Base-by-base conservation (phyloP, 805 yeast genomes). In the Zygosaccharomyces rouxii region DNA sequence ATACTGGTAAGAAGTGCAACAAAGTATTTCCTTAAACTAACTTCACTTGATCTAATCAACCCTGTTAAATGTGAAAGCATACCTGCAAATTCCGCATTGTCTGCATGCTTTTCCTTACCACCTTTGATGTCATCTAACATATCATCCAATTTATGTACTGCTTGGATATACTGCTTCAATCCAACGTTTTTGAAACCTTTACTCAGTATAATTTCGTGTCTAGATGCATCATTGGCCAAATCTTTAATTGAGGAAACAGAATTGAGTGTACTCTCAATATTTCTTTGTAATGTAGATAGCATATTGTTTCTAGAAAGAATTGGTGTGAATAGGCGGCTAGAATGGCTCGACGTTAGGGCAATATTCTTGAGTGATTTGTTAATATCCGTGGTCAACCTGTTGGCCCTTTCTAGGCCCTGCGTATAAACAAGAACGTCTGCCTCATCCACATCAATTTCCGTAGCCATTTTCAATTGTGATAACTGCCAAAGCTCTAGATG, bases 341-440 rank as follows among this genome's bases (percentile, higher is more conserved):
- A 64, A 33, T 63, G 65, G 37, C 51, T 50, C 2, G 70, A 57
- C 1, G 67, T 63, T 4, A 42, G 42, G 1, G 62, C 59, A 46
- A 89, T 76, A 42, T 70, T 71, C 26, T 65, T 71, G 37, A 88
- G 71, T 2, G 88, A 80, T 23, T 68, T 67, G 9, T 79, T 71
- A 47, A 89, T 81, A 38, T 76, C 67, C 1, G 66, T 60, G 7
- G 89, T 77, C 35, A 88, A 67, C 16, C 71, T 73, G 35, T 77
- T 76, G 3, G 88, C 78, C 46, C 80, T 76, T 42, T 73, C 66
- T 29, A 90, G 72, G 46, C 85, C 83, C 59, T 86, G 94, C 45
- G 87, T 85, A 28, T 89, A 74, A 4, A 89, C 89, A 2, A 88
- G 83, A 29, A 88, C 82, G 56, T 89, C 96, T 2, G 90, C 89